Evolutionary conservation across 305 asterid genomes (phyloP).

Genomic region (Fraxinus albicans): DNA sequence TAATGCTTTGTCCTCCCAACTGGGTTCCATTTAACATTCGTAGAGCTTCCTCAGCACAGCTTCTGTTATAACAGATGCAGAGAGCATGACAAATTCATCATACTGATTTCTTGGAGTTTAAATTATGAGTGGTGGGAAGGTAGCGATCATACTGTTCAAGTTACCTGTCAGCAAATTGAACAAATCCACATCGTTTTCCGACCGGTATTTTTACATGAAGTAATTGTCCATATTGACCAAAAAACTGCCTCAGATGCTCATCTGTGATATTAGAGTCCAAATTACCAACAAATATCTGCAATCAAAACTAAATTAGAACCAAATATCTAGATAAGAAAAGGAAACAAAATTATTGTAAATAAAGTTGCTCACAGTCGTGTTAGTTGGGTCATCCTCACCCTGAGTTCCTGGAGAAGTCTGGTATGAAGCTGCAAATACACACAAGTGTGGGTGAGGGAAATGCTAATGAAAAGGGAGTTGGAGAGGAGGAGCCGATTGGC

Average conservation of each 20-base stretch:
- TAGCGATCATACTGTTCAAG: constrained; percentile 8
- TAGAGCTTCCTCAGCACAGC: constrained; percentile 89
- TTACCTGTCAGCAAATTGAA: constrained; percentile 91
- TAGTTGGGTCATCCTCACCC: constrained; percentile 84
- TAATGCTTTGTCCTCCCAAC: constrained; percentile 80
- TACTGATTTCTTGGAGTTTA: neutral
- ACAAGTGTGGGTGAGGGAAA: constrained; percentile 17
- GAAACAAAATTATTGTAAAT: constrained; percentile 9
- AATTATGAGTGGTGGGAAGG: neutral
- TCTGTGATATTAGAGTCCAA: constrained; percentile 80
- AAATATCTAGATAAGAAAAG: neutral
- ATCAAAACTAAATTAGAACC: neutral
- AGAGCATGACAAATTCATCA: constrained; percentile 10
- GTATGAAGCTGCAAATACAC: constrained; percentile 65
- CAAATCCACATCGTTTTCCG: constrained; percentile 98
- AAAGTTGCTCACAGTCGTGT: constrained; percentile 76
- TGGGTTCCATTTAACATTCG: constrained; percentile 65
- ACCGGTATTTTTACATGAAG: constrained; percentile 89
- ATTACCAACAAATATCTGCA: constrained; percentile 93
- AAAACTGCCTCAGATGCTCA: constrained; percentile 74
- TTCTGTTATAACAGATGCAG: constrained; percentile 44
- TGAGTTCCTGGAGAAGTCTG: constrained; percentile 71
- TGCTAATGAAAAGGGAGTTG: neutral
- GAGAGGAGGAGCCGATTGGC: neutral
- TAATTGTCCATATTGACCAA: constrained; percentile 74